A percentile compares a stretch with the other conserved stretches of the same genome.
Conservation (phyloP, 768 basidiomycete genomes). For the Auricularia cornea region DNA sequence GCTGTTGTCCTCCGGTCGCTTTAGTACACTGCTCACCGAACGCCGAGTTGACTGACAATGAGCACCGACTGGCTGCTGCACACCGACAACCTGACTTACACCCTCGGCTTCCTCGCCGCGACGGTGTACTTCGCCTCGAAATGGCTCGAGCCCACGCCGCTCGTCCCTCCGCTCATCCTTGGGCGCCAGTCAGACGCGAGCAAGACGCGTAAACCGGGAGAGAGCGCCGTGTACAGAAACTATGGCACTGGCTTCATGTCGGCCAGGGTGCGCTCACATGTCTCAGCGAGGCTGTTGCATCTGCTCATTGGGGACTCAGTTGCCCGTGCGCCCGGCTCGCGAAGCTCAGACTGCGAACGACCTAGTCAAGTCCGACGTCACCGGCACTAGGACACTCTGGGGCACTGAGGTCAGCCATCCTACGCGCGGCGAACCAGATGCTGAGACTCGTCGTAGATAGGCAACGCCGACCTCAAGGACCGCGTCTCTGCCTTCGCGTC, state of each 20-base stretch:
- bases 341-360: slow-evolving; percentile 61
- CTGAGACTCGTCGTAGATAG: slow-evolving; percentile 42
- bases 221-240: slow-evolving; percentile 86
- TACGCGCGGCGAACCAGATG: background rate
- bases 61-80: background rate
- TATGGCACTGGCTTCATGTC: slow-evolving; percentile 74
- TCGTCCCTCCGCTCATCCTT: slow-evolving; percentile 89
- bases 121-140: slow-evolving; percentile 25
- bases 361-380: slow-evolving; percentile 56
- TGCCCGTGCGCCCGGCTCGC: slow-evolving; percentile 63
- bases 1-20: background rate
- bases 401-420: slow-evolving; percentile 50
- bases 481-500: slow-evolving; percentile 66
- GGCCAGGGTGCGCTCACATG: slow-evolving; percentile 53
- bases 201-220: slow-evolving; percentile 66
- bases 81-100: background rate
- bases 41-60: background rate
- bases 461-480: slow-evolving; percentile 61
- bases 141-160: slow-evolving; percentile 15
- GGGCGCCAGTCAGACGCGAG: slow-evolving; percentile 88
- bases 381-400: slow-evolving; percentile 69
- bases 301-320: slow-evolving; percentile 34
- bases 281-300: slow-evolving; percentile 4
- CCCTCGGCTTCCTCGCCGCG: slow-evolving; percentile 35
- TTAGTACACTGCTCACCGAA: too few relatives aligned